These are phyloP conservation scores for Solanum okadae DNA, from an alignment of 257 asterid genomes.

Conservation along the genomic window DNA sequence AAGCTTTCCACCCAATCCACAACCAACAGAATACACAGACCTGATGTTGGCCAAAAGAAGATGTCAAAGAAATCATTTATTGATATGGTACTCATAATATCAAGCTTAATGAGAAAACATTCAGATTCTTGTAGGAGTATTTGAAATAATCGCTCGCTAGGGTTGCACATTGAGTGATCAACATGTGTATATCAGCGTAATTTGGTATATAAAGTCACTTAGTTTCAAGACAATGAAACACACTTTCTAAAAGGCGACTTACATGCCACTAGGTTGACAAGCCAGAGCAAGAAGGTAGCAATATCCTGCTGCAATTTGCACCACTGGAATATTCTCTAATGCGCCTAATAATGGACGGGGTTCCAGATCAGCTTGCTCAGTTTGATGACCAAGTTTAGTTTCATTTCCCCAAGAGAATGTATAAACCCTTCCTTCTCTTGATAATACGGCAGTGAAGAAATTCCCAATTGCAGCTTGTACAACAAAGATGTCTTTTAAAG, in stretches of 20 bases:
- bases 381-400: constrained; percentile 83
- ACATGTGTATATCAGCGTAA: background rate
- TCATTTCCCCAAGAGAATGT: constrained; percentile 98
- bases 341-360: constrained; percentile 81
- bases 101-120: background rate
- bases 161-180: background rate
- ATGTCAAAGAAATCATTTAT: background rate
- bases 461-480: constrained; percentile 98
- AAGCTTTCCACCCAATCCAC: constrained; percentile 98
- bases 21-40: constrained; percentile 99
- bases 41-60: constrained; percentile 20
- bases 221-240: background rate
- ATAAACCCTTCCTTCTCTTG: constrained; percentile 89
- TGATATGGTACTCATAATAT: background rate
- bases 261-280: constrained; percentile 94
- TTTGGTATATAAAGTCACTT: background rate
- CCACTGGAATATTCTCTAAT: constrained; percentile 78
- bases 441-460: constrained; percentile 90
- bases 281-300: constrained; percentile 98
- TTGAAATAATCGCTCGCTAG: background rate
- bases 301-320: constrained; percentile 98
- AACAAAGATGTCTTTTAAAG: constrained; percentile 82
- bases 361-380: constrained; percentile 67
- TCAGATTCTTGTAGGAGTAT: background rate
- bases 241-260: constrained; percentile 16